phyloP scores from a whole-genome alignment of 176 grass and related monocot genomes.

The Triticum timopheevii region DNA sequence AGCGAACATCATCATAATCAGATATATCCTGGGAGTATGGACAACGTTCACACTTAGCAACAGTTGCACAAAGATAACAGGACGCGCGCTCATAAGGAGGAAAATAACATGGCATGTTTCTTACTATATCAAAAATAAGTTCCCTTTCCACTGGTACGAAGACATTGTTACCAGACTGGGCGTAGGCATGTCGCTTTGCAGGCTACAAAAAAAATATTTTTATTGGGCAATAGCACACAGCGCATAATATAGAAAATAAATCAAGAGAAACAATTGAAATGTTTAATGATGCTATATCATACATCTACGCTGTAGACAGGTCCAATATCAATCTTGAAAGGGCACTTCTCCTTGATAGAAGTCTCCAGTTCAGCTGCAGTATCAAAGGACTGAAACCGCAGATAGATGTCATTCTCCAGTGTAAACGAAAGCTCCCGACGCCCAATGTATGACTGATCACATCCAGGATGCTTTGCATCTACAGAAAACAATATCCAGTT shows the following conservation, averaged over 20 bases:
- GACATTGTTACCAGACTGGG: slow-evolving; percentile 75
- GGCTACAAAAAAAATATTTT: slow-evolving; percentile 48
- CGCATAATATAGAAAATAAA: neutral
- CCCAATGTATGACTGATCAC: slow-evolving; percentile 81
- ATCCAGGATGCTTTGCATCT: slow-evolving; percentile 93
- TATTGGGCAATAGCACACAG: neutral
- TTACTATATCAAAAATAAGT: slow-evolving; percentile 95
- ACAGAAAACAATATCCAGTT: neutral
- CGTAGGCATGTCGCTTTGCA: slow-evolving; percentile 84
- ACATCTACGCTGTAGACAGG: slow-evolving; percentile 92
- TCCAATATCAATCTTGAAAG: slow-evolving; percentile 93
- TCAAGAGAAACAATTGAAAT: neutral
- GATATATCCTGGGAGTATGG: slow-evolving; percentile 73
- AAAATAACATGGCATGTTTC: neutral
- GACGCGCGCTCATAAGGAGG: neutral
- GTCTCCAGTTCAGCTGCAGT: slow-evolving; percentile 68
- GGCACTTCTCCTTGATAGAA: slow-evolving; percentile 83
- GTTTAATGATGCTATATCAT: slow-evolving; percentile 30
- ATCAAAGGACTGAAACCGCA: slow-evolving; percentile 88
- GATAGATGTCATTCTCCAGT: slow-evolving; percentile 83
- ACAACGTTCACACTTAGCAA: slow-evolving; percentile 7
- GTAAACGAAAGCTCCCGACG: slow-evolving; percentile 91
- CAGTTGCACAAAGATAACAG: neutral
- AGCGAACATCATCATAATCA: slow-evolving; percentile 97
- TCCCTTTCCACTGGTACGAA: slow-evolving; percentile 88